Evolutionary conservation across 2,329 filamentous ascomycete species (phyloP), one percentile per base, ranked within the genome.

Genomic region (Ilyonectria sp.): DNA sequence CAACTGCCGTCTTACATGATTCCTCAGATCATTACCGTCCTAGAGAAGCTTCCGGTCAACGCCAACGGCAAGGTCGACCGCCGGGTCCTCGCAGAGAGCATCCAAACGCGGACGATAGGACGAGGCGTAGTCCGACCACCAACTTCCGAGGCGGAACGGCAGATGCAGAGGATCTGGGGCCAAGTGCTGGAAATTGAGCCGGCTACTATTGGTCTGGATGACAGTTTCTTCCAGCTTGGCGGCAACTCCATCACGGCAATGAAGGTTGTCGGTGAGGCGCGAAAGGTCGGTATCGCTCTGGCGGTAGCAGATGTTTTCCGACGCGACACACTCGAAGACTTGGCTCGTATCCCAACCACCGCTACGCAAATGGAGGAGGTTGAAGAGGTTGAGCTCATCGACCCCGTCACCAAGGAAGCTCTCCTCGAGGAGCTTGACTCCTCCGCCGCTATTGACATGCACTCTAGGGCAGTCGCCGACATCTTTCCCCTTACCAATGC

Each of bases 211-310:
- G 79, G 80, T 3, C 63, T 79, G 1, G 80, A 84, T 4, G 82
- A 86, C 68, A 85, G 82, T 73, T 87, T 87, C 74, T 85, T 87
- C 77, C 78, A 78, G 0, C 43, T 58, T 6, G 55, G 55, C 11
- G 55, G 55, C 17, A 26, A 58, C 23, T 58, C 55, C 3, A 47
- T 58, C 6, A n/a, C 55, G 6, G 23, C 40, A 23, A 58, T 58
- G 40, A 47, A 37, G 13, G 26, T 58, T 3, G 23, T 57, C 17
- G 26, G 40, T n/a, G 40, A 43, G 40, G 40, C 40, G 8, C 40
- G 40, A 6, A 56, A 60, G 15, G 26, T 59, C 15, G 58, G 65
- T 23, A 63, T 71, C 15, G 17, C 37, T 4, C 13, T 72, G 1
- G 31, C 43, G 2, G 49, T 71, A 5, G 49, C 63, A 23, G 68